phyloP scores from a whole-genome alignment of 495 filamentous ascomycete genomes.

The Xylaria flabelliformis region DNA sequence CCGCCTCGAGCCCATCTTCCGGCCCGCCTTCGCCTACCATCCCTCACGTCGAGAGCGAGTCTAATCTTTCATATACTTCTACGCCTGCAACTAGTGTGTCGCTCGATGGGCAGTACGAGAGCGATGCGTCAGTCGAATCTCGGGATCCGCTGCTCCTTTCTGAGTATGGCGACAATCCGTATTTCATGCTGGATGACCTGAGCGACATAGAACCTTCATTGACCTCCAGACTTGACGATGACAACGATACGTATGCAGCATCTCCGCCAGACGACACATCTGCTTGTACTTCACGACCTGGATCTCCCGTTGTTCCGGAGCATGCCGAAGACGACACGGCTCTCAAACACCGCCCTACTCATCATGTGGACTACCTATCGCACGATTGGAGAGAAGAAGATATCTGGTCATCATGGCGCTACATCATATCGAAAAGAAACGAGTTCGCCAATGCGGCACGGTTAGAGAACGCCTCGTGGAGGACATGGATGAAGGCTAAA shows the following conservation, averaged over 20 bases:
- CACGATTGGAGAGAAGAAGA: conserved; percentile 97
- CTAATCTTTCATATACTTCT: conserved; percentile 54
- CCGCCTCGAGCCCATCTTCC: conserved; percentile 55
- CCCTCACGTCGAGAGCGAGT: conserved; percentile 44
- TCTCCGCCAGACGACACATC: conserved; percentile 55
- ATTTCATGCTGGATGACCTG: conserved; percentile 45
- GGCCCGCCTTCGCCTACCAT: conserved; percentile 54
- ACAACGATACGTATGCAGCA: conserved; percentile 48
- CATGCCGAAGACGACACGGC: conserved; percentile 83
- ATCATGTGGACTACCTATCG: conserved; percentile 96
- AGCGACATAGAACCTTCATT: conserved; percentile 57
- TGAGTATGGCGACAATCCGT: conserved; percentile 60
- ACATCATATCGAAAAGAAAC: conserved; percentile 78
- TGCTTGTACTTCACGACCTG: conserved; percentile 54
- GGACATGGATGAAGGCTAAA: conserved; percentile 95
- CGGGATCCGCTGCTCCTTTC: conserved; percentile 65
- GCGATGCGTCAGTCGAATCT: conserved; percentile 49
- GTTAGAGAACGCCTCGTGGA: conserved; percentile 96
- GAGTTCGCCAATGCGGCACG: conserved; percentile 81
- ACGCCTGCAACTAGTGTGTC: conserved; percentile 71
- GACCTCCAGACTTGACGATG: conserved; percentile 51
- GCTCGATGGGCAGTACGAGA: conserved; percentile 59
- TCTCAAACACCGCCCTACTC: conserved; percentile 76
- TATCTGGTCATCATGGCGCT: conserved; percentile 96
- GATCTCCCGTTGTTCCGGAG: conserved; percentile 50